These are phyloP conservation scores for Quercus phellos DNA, from an alignment of 331 rosid species.

Conservation along the genomic window DNA sequence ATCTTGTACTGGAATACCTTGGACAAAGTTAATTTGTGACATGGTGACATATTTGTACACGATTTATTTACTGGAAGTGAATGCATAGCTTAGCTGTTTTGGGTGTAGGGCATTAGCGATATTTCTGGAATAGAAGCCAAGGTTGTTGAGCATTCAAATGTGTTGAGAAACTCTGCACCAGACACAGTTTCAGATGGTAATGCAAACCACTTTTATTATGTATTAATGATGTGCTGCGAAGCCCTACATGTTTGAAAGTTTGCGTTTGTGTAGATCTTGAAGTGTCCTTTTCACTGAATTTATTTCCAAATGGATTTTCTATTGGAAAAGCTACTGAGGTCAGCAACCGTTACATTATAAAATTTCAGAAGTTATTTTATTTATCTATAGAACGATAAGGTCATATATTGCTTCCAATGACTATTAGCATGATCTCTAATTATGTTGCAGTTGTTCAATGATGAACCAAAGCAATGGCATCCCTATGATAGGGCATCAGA, in stretches of 20 bases:
- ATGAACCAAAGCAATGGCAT: slow-evolving; percentile 21
- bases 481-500: slow-evolving; percentile 34
- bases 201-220: not conserved
- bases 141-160: slow-evolving; percentile 21
- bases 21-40: not conserved
- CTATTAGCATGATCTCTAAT: not conserved
- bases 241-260: slow-evolving; percentile 3
- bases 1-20: not conserved
- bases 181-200: slow-evolving; percentile 29
- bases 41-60: not conserved
- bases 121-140: slow-evolving; percentile 8
- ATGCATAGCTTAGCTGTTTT: not conserved
- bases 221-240: not conserved
- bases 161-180: not conserved
- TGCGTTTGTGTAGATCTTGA: slow-evolving; percentile 32
- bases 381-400: not conserved
- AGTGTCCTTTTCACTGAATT: slow-evolving; percentile 34
- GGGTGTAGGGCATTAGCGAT: slow-evolving; percentile 17
- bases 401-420: not conserved
- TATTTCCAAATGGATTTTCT: slow-evolving; percentile 34
- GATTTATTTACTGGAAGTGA: not conserved
- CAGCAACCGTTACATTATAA: slow-evolving; percentile 1
- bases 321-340: slow-evolving; percentile 35
- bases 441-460: slow-evolving; percentile 22
- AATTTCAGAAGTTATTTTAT: not conserved